Evolutionary conservation across 148 eudicot species (phyloP), one percentile per base, ranked within the genome.

Genomic region (Cornus suecica): DNA sequence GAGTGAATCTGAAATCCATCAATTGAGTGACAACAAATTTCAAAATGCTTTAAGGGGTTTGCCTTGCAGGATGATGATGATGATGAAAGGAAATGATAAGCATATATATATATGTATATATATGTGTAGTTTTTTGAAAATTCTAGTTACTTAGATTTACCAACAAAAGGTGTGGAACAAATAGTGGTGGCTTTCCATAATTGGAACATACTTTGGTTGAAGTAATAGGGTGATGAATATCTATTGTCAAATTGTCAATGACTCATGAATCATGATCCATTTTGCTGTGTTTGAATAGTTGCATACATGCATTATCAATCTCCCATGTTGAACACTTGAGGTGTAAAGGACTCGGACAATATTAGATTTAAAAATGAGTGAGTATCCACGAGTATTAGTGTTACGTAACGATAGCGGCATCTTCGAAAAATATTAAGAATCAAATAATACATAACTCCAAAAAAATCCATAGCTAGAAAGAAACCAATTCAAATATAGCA

Each of bases 21-120:
- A 76, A 69, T 51, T 31, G 27, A 23, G 65, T 14, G 73, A 48
- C 9, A 9, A 48, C 54, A 48, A 48, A 48, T 2, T 48, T 48
- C 61, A 7, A n/a, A 54, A 31, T 58, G 65, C 37, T 68, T 31
- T 20, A n/a, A 58, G 32, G 10, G 45, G 23, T 34, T 65, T 64
- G n/a, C n/a, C n/a, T n/a, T n/a, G 8, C 20, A 48, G 51, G 69
- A 69, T 69, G 74, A 71, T n/a, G n/a, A n/a, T 5, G 70, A 48
- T 65, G 70, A 70, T 77, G 74, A 71, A 10, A 77, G 48, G 61
- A 48, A 52, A 77, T 62, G 74, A 58, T 31, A 77, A 23, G 52
- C 24, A 37, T 37, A 32, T 0, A 32, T 32, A 8, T 32, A n/a
- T n/a, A n/a, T n/a, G n/a, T 32, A 8, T 32, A 8, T 32, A 8